A percentile compares a stretch with the other conserved stretches of the same genome.
Evolutionary conservation across 1,139 yeast species (phyloP).

Genomic region (Ashbya aceris): DNA sequence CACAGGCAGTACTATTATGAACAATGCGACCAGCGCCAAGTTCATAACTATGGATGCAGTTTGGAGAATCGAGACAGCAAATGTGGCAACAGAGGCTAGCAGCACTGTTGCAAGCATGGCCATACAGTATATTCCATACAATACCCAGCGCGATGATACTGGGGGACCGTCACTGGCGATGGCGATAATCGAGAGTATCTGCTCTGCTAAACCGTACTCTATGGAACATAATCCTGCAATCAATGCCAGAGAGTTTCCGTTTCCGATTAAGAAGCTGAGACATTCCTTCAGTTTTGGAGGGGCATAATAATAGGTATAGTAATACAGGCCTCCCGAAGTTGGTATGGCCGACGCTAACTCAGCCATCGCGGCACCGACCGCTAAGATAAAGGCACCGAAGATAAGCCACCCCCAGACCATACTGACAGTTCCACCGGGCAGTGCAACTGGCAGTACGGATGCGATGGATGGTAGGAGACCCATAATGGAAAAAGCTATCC

Average conservation of each 20-base stretch:
- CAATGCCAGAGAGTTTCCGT: conserved; percentile 49
- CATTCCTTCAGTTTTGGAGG: conserved; percentile 38
- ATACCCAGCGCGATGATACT: conserved; percentile 37
- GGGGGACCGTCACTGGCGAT: conserved; percentile 41
- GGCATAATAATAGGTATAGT: conserved; percentile 49
- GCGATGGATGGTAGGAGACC: conserved; percentile 44
- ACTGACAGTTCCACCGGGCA: conserved; percentile 47
- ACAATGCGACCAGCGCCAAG: conserved; percentile 39
- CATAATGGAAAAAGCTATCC: conserved; percentile 45
- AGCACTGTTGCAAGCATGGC: conserved; percentile 38
- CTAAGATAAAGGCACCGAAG: conserved; percentile 47
- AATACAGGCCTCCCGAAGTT: conserved; percentile 63
- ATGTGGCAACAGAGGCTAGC: conserved; percentile 43
- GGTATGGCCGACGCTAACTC: conserved; percentile 63
- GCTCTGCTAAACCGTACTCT: conserved; percentile 49
- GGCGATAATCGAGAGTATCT: conserved; percentile 44
- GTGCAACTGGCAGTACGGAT: conserved; percentile 31
- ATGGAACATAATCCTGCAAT: conserved; percentile 50
- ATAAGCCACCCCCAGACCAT: conserved; percentile 68
- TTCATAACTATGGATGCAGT: conserved; percentile 50
- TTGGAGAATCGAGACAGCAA: conserved; percentile 49
- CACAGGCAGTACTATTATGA: conserved; percentile 58
- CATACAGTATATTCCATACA: conserved; percentile 50
- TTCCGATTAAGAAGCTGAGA: conserved; percentile 49
- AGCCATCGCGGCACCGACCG: conserved; percentile 55